Percentiles rank a stretch among this genome's conserved stretches.
phyloP scores from a whole-genome alignment of 768 basidiomycete genomes.

The Tulasnella sp. region DNA sequence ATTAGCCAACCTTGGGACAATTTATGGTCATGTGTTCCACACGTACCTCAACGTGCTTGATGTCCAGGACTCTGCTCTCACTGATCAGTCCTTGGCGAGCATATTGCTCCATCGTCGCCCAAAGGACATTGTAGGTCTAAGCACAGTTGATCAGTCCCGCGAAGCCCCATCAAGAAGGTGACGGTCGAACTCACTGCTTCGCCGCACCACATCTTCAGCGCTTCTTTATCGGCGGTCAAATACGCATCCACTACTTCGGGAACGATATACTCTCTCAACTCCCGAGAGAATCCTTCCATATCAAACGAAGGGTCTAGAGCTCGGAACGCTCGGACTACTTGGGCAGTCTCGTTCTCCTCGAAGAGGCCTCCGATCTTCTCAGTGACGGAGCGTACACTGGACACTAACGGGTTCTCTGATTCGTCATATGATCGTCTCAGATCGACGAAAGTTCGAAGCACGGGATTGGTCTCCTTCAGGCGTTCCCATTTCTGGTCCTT shows the following conservation, averaged over 20 bases:
- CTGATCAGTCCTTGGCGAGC: constrained; percentile 81
- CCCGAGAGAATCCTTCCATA: constrained; percentile 76
- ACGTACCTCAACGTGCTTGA: constrained; percentile 90
- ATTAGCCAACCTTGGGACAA: not conserved
- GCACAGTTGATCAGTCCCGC: not conserved
- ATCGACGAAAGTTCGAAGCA: constrained; percentile 47
- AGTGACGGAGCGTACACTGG: constrained; percentile 70
- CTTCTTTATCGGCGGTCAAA: constrained; percentile 76
- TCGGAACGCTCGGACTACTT: constrained; percentile 79
- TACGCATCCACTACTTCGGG: constrained; percentile 98
- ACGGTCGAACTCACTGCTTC: constrained; percentile 62
- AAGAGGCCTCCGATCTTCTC: constrained; percentile 69
- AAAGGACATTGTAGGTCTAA: constrained; percentile 94
- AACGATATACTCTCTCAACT: constrained; percentile 91
- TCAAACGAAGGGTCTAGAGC: constrained; percentile 79
- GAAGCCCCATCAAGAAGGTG: not conserved
- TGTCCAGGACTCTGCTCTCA: constrained; percentile 91
- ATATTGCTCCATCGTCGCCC: constrained; percentile 96
- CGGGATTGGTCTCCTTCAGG: constrained; percentile 67
- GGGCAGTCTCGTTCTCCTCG: constrained; percentile 98
- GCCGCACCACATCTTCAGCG: constrained; percentile 81
- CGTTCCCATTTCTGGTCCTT: constrained; percentile 71
- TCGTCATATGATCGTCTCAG: constrained; percentile 72
- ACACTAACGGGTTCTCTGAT: constrained; percentile 83
- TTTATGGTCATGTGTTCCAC: not conserved